Evolutionary conservation across 108 stramenopile genomes (phyloP).

Genomic region (Parmales sp.): DNA sequence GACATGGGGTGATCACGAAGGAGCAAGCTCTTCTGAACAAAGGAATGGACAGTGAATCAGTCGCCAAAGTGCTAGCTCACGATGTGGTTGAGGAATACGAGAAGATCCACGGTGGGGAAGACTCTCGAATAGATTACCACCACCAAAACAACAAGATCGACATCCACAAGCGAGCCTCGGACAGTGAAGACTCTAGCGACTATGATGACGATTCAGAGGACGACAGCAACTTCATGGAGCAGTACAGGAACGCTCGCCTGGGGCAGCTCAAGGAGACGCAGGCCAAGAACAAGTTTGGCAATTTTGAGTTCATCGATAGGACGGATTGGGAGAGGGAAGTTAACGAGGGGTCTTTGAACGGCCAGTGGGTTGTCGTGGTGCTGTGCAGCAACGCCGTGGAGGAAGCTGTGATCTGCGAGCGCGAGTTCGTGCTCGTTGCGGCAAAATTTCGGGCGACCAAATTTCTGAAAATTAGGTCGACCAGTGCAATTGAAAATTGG

Average conservation of each 20-base stretch:
- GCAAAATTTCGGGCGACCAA: conserved; percentile 39
- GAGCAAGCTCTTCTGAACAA: conserved; percentile 49
- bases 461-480: conserved; percentile 66
- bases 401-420: conserved; percentile 28
- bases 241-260: conserved; percentile 45
- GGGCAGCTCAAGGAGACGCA: conserved; percentile 25
- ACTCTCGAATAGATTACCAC: background rate
- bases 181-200: conserved; percentile 23
- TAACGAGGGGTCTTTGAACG: conserved; percentile 48
- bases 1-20: conserved; percentile 44
- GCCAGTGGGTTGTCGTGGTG: conserved; percentile 57
- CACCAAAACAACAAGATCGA: no score
- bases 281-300: conserved; percentile 19
- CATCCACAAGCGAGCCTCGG: background rate
- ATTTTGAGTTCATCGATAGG: conserved; percentile 43
- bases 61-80: background rate
- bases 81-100: background rate
- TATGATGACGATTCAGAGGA: conserved; percentile 20
- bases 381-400: conserved; percentile 29
- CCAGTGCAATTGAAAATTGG: conserved; percentile 79
- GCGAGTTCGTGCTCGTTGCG: conserved; percentile 27
- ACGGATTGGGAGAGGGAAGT: conserved; percentile 58
- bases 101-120: no score
- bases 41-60: conserved; percentile 9
- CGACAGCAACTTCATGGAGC: conserved; percentile 34